Evolutionary conservation across 2,329 filamentous ascomycete species (phyloP).

Genomic region (Uncinocarpus reesii): DNA sequence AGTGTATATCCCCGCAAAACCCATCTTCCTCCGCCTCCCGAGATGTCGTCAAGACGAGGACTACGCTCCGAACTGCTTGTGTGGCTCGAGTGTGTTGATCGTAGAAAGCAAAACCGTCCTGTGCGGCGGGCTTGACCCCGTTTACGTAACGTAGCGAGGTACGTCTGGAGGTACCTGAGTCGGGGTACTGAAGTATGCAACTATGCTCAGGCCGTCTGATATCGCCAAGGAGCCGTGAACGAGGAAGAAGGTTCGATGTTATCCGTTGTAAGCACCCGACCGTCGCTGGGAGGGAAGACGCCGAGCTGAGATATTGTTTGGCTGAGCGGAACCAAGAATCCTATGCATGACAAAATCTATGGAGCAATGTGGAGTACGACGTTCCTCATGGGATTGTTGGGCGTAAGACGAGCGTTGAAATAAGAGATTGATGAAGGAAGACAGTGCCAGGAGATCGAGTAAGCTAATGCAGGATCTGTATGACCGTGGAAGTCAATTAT

Average conservation of each 20-base stretch:
- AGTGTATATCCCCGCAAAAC: slow-evolving; percentile 81
- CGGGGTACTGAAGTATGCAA: too few relatives aligned
- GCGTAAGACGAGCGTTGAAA: background rate
- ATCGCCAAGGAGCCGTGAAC: background rate
- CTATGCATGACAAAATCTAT: slow-evolving; percentile 12
- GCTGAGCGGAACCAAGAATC: slow-evolving; percentile 7
- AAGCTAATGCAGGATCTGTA: background rate
- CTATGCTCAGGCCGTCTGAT: too few relatives aligned
- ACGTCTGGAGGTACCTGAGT: too few relatives aligned
- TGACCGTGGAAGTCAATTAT: background rate
- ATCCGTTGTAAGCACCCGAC: background rate
- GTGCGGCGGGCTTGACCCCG: background rate
- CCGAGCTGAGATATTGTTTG: slow-evolving; percentile 7
- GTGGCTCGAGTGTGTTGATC: background rate
- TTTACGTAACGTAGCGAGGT: background rate
- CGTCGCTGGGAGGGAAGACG: background rate
- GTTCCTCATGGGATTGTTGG: background rate
- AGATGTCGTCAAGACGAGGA: background rate
- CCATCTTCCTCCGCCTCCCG: slow-evolving; percentile 49
- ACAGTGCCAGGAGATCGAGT: background rate
- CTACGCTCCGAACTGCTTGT: background rate
- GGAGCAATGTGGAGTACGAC: slow-evolving; percentile 4
- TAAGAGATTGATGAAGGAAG: background rate
- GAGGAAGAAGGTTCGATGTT: background rate
- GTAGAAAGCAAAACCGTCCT: background rate